Evolutionary conservation across 352 stramenopile species (phyloP).

Genomic region (Phytophthora palmivora): DNA sequence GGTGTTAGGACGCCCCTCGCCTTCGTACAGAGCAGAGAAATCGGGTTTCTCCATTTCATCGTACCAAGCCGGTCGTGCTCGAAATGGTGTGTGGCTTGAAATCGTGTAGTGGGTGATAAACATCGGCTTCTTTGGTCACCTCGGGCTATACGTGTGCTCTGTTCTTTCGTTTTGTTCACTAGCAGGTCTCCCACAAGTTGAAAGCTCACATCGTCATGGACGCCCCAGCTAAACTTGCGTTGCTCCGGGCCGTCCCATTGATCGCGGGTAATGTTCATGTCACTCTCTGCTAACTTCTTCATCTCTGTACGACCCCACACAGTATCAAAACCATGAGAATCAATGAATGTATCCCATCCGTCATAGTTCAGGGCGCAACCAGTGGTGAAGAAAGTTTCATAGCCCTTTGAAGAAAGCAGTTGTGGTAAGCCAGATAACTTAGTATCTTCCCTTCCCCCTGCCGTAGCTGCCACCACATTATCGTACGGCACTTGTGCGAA

Average conservation of each 20-base stretch:
- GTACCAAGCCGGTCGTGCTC: constrained; percentile 41
- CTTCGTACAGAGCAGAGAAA: too few relatives aligned
- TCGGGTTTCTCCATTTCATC: neutral
- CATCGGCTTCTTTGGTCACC: constrained; percentile 41
- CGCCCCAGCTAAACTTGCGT: constrained; percentile 35
- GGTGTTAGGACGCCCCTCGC: too few relatives aligned
- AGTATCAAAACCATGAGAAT: too few relatives aligned
- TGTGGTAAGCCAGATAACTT: too few relatives aligned
- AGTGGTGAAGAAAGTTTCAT: too few relatives aligned
- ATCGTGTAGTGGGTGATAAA: constrained; percentile 63
- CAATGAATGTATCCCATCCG: too few relatives aligned
- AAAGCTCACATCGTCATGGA: constrained; percentile 56
- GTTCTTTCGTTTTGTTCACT: constrained; percentile 39
- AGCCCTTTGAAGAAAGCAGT: too few relatives aligned
- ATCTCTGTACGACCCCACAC: too few relatives aligned
- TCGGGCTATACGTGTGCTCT: constrained; percentile 21
- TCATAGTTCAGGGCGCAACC: too few relatives aligned
- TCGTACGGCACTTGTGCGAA: neutral
- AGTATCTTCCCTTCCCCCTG: too few relatives aligned
- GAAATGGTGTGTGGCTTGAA: constrained; percentile 15
- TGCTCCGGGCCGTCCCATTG: constrained; percentile 29
- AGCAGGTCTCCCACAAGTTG: constrained; percentile 49
- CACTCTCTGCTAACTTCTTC: too few relatives aligned
- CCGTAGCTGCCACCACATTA: neutral
- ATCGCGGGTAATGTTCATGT: too few relatives aligned